phyloP scores from a whole-genome alignment of 106 monocot genomes.

The Agapanthus africanus region DNA sequence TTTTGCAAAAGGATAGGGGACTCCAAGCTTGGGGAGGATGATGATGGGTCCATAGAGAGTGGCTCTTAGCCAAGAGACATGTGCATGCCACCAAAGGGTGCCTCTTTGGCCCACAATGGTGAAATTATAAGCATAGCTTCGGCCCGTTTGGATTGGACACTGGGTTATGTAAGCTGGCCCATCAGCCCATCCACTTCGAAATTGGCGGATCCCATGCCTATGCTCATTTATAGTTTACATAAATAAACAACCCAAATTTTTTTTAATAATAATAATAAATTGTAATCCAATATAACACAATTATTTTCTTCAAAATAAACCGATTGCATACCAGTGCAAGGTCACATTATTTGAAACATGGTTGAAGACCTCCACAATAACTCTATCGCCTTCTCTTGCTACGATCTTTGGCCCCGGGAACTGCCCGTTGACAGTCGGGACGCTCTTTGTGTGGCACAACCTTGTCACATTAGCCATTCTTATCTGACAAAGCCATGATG shows the following conservation, averaged over 20 bases:
- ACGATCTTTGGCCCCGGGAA: conserved; percentile 39
- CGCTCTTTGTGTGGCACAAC: conserved; percentile 32
- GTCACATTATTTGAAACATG: conserved; percentile 22
- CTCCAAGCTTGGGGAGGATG: conserved; percentile 43
- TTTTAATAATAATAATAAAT: neutral
- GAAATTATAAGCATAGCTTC: conserved; percentile 46
- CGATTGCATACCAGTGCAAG: conserved; percentile 32
- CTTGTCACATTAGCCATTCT: conserved; percentile 21
- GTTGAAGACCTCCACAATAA: conserved; percentile 34
- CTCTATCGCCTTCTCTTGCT: conserved; percentile 35
- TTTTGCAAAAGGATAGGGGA: conserved; percentile 38
- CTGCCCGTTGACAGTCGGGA: conserved; percentile 39
- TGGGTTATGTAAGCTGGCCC: conserved; percentile 53
- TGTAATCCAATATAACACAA: neutral
- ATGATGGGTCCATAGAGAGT: conserved; percentile 41
- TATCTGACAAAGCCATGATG: conserved; percentile 1
- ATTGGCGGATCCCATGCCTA: conserved; percentile 46
- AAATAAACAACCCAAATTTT: neutral
- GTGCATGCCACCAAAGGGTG: conserved; percentile 49
- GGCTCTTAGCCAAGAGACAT: conserved; percentile 44
- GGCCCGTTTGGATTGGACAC: conserved; percentile 47
- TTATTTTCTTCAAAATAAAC: neutral
- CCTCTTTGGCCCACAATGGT: conserved; percentile 45
- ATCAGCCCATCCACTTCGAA: conserved; percentile 41
- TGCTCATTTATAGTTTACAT: no score